phyloP scores from a whole-genome alignment of 2,329 filamentous ascomycete species.

The Claviceps capensis region DNA sequence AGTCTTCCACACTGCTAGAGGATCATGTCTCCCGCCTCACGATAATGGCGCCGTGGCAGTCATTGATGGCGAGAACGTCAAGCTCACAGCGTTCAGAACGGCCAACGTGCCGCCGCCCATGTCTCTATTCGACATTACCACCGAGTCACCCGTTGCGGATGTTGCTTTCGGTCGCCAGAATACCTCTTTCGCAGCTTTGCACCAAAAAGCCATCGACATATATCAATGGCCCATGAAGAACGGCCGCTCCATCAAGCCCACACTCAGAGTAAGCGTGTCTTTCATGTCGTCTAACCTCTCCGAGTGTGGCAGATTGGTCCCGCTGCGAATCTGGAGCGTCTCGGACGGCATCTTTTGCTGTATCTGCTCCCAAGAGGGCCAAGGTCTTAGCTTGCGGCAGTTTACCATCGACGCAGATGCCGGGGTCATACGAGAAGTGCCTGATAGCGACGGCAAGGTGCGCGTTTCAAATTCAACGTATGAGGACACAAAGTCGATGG shows the following conservation, averaged over 20 bases:
- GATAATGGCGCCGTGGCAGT: slow-evolving; percentile 73
- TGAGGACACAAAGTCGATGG: slow-evolving; percentile 15
- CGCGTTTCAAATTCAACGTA: slow-evolving; percentile 19
- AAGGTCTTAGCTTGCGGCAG: slow-evolving; percentile 10
- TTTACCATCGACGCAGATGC: slow-evolving; percentile 9
- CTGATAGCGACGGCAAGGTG: slow-evolving; percentile 8
- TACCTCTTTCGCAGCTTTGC: slow-evolving; percentile 57
- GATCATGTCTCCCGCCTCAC: slow-evolving; percentile 54
- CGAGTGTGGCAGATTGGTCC: slow-evolving; percentile 11
- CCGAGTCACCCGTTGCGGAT: slow-evolving; percentile 54
- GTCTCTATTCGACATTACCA: slow-evolving; percentile 60
- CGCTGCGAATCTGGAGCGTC: slow-evolving; percentile 20
- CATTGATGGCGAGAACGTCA: slow-evolving; percentile 67
- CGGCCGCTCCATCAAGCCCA: slow-evolving; percentile 33
- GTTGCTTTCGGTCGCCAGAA: slow-evolving; percentile 57
- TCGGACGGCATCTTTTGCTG: slow-evolving; percentile 16
- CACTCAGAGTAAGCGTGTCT: slow-evolving; percentile 23
- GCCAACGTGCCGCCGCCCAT: slow-evolving; percentile 89
- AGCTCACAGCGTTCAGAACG: slow-evolving; percentile 71
- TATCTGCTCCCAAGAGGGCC: slow-evolving; percentile 18
- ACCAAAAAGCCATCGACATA: slow-evolving; percentile 49
- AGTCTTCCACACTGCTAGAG: slow-evolving; percentile 52
- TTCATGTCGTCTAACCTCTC: slow-evolving; percentile 19
- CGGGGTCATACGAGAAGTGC: slow-evolving; percentile 7
- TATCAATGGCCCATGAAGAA: slow-evolving; percentile 55